phyloP scores from a whole-genome alignment of 2,329 filamentous ascomycete species.

The Scolecobasidium constrictum region DNA sequence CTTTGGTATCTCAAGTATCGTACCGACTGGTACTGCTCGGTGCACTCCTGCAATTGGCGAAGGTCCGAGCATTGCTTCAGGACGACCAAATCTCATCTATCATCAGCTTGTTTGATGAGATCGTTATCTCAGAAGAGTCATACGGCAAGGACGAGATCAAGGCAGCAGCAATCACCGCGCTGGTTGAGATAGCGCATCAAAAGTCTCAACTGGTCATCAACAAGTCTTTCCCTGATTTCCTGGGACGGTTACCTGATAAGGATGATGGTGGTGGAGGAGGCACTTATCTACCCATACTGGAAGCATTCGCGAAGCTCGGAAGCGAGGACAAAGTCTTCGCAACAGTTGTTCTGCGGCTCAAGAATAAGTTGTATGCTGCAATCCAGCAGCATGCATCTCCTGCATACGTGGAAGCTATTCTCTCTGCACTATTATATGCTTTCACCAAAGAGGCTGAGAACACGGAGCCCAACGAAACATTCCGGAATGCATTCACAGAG shows the following conservation, averaged over 20 bases:
- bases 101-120: constrained; percentile 49
- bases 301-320: constrained; percentile 54
- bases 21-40: constrained; percentile 35
- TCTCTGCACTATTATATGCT: constrained; percentile 51
- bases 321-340: constrained; percentile 52
- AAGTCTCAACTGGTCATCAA: constrained; percentile 53
- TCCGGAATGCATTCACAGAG: constrained; percentile 25
- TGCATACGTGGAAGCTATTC: constrained; percentile 46
- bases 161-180: constrained; percentile 44
- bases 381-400: constrained; percentile 40
- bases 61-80: constrained; percentile 28
- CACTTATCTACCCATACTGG: constrained; percentile 45
- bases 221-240: constrained; percentile 54
- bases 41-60: constrained; percentile 32
- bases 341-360: constrained; percentile 49
- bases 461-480: constrained; percentile 19
- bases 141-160: constrained; percentile 46
- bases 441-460: constrained; percentile 41
- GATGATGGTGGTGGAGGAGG: constrained; percentile 32
- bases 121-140: constrained; percentile 48
- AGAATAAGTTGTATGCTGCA: constrained; percentile 50
- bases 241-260: constrained; percentile 51
- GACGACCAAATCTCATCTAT: constrained; percentile 35
- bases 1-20: constrained; percentile 37
- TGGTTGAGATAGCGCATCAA: constrained; percentile 51